Evolutionary conservation across 306 rosid species (phyloP).

Genomic region (Alnus glutinosa): DNA sequence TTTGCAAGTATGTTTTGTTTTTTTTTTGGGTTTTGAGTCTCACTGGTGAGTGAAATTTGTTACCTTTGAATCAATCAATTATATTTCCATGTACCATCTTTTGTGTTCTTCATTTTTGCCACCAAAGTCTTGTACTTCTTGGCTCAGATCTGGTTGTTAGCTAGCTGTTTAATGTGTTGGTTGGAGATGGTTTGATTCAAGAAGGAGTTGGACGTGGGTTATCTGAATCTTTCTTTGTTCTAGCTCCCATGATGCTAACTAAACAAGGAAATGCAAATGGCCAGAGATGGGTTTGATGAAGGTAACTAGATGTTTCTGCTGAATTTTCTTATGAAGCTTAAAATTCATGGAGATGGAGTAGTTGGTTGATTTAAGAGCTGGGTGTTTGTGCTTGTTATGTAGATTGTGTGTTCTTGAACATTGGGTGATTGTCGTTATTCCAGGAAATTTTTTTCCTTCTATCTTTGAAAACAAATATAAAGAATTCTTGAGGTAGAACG

Average conservation of each 20-base stretch:
- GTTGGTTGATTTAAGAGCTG: conserved; percentile 33
- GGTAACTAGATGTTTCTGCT: conserved; percentile 42
- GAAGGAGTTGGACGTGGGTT: conserved; percentile 38
- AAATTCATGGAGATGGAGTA: conserved; percentile 27
- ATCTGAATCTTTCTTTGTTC: conserved; percentile 20
- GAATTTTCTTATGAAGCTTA: conserved; percentile 21
- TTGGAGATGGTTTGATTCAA: conserved; percentile 24
- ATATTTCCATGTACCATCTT: conserved; percentile 30
- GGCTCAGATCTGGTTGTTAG: conserved; percentile 51
- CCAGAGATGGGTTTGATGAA: conserved; percentile 30
- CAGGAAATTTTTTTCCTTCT: conserved; percentile 25
- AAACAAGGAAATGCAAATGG: conserved; percentile 29
- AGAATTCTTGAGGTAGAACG: conserved; percentile 23
- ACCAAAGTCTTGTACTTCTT: conserved; percentile 9
- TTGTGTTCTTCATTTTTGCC: neutral
- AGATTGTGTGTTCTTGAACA: conserved; percentile 14
- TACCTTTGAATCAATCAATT: conserved; percentile 28
- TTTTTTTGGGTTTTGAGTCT: conserved; percentile 20
- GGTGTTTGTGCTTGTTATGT: conserved; percentile 24
- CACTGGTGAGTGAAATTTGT: conserved; percentile 21
- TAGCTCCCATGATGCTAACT: conserved; percentile 7
- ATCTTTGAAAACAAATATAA: conserved; percentile 8
- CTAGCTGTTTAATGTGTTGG: conserved; percentile 14
- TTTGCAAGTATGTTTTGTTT: conserved; percentile 4
- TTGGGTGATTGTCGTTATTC: conserved; percentile 10